These are phyloP conservation scores for Colletotrichum sublineola DNA, from an alignment of 2,329 filamentous ascomycete genomes.

Conservation along the genomic window DNA sequence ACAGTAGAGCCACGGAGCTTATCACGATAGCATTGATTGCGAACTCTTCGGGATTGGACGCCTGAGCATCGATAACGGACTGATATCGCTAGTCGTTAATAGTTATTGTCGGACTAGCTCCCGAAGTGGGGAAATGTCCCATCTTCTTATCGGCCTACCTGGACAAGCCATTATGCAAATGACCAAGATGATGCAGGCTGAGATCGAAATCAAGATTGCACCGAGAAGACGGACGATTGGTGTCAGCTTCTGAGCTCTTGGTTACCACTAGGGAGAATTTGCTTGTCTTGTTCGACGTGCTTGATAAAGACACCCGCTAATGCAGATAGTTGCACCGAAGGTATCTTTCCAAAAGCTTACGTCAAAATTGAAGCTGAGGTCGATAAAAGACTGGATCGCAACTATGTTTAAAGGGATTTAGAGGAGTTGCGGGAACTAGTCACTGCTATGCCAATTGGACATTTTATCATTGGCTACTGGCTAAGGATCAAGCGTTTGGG, in stretches of 20 bases:
- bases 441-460: background rate
- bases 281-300: background rate
- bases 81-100: background rate
- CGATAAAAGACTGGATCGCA: background rate
- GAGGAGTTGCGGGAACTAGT: background rate
- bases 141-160: background rate
- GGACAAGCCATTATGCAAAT: background rate
- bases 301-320: background rate
- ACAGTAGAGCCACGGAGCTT: background rate
- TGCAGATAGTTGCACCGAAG: background rate
- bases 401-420: background rate
- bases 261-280: background rate
- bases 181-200: background rate
- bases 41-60: background rate
- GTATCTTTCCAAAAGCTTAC: background rate
- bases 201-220: background rate
- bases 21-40: slow-evolving; percentile 7
- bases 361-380: background rate
- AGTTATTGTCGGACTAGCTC: background rate
- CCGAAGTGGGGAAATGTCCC: background rate
- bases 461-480: background rate
- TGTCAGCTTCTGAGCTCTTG: background rate
- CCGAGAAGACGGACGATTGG: background rate
- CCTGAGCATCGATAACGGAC: background rate
- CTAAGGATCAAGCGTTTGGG: background rate